phyloP scores from a whole-genome alignment of 352 stramenopile species.

The Aphanomyces euteiches region DNA sequence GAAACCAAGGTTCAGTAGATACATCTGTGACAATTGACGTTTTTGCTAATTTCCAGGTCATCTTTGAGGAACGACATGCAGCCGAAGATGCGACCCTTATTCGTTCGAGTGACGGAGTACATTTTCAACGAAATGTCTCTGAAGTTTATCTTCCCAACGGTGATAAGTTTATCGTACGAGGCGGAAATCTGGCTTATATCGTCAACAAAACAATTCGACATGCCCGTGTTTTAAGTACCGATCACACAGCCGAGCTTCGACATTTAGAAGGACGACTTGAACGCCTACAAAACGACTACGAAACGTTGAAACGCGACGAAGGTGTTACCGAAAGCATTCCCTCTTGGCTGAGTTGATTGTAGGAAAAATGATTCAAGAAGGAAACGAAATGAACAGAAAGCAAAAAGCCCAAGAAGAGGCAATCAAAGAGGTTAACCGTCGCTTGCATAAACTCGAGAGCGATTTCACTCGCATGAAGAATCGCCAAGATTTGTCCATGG shows the following conservation, averaged over 20 bases:
- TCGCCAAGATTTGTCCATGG: constrained; percentile 32
- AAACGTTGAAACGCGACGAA: constrained; percentile 45
- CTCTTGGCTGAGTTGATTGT: background rate
- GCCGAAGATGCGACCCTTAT: constrained; percentile 56
- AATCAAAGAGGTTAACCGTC: background rate
- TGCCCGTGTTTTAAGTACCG: constrained; percentile 69
- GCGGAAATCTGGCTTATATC: constrained; percentile 77
- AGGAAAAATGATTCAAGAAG: background rate
- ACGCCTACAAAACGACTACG: constrained; percentile 50
- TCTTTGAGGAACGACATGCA: constrained; percentile 57
- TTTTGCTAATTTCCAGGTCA: constrained; percentile 30
- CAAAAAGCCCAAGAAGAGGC: constrained; percentile 1
- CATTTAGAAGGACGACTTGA: constrained; percentile 42
- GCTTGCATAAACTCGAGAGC: background rate
- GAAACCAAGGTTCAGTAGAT: constrained; percentile 47
- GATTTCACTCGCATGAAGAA: constrained; percentile 48
- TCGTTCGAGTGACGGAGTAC: constrained; percentile 47
- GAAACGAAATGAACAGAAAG: constrained; percentile 10
- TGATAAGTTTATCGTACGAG: constrained; percentile 74
- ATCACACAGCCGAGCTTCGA: constrained; percentile 59
- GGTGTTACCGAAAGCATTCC: background rate
- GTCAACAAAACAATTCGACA: constrained; percentile 58
- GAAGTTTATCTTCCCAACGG: constrained; percentile 68
- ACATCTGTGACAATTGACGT: background rate
- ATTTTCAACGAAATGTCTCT: constrained; percentile 58